Evolutionary conservation across 331 rosid species (phyloP).

Genomic region (Stylosanthes scabra): DNA sequence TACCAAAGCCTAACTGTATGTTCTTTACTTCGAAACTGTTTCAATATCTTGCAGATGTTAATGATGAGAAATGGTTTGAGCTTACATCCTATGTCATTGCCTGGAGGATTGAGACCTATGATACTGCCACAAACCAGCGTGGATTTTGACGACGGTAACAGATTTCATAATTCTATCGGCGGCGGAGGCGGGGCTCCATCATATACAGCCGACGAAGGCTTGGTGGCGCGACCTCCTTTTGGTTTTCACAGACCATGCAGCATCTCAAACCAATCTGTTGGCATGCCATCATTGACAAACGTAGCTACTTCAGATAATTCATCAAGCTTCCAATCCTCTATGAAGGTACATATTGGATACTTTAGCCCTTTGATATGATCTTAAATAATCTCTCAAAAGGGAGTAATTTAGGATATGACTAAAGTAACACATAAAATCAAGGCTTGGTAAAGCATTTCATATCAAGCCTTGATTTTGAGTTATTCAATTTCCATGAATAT

Average conservation of each 20-base stretch:
- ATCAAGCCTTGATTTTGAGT: no score
- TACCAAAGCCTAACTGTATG: not conserved
- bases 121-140: conserved; percentile 58
- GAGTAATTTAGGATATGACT: not conserved
- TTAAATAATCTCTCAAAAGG: conserved; percentile 40
- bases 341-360: conserved; percentile 49
- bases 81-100: conserved; percentile 81
- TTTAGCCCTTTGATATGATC: conserved; percentile 40
- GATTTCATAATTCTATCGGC: conserved; percentile 51
- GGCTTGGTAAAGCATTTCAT: not conserved
- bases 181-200: conserved; percentile 46
- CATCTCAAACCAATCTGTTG: conserved; percentile 55
- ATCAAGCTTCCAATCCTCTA: conserved; percentile 50
- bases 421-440: not conserved
- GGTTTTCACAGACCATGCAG: conserved; percentile 50
- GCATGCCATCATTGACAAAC: conserved; percentile 50
- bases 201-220: conserved; percentile 47
- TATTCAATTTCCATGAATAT: no score
- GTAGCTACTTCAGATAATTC: conserved; percentile 52
- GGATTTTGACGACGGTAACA: conserved; percentile 54
- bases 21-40: not conserved
- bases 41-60: conserved; percentile 50
- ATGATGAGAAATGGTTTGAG: conserved; percentile 86
- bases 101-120: conserved; percentile 65
- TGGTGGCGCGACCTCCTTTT: conserved; percentile 42